Percentiles rank a stretch among this genome's conserved stretches.
phyloP scores from a whole-genome alignment of 192 early-diverging fungal genomes.

The Spizellomyces punctatus region DNA sequence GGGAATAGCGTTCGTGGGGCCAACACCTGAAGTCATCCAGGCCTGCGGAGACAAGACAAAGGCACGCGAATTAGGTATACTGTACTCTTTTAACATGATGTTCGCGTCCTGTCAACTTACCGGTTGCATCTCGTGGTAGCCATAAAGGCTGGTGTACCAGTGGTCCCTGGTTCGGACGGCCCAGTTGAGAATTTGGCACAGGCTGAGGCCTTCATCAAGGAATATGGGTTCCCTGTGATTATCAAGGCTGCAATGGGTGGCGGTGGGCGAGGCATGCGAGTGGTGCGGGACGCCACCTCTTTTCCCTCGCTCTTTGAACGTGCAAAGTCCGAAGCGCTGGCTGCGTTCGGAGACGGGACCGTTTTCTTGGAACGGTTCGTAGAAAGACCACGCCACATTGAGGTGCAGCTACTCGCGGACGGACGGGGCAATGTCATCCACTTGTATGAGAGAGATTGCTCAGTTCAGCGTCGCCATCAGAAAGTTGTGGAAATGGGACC shows the following conservation, averaged over 20 bases:
- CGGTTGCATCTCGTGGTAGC: slow-evolving; percentile 42
- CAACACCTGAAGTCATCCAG: slow-evolving; percentile 80
- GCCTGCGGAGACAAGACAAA: slow-evolving; percentile 94
- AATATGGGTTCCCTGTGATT: slow-evolving; percentile 90
- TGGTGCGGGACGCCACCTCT: slow-evolving; percentile 73
- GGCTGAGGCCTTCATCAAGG: slow-evolving; percentile 70
- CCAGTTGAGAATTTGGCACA: slow-evolving; percentile 70
- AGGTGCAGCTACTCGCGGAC: slow-evolving; percentile 93
- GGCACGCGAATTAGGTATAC: slow-evolving; percentile 77
- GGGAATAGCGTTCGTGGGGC: slow-evolving; percentile 92
- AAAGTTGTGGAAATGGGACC: slow-evolving; percentile 96
- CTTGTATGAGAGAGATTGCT: slow-evolving; percentile 95
- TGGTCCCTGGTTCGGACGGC: slow-evolving; percentile 93
- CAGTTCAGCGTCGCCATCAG: slow-evolving; percentile 95
- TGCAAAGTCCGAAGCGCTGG: slow-evolving; percentile 83
- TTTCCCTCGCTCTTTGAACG: slow-evolving; percentile 81
- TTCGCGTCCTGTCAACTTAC: slow-evolving; percentile 22
- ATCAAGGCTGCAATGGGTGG: slow-evolving; percentile 98
- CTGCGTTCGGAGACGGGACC: slow-evolving; percentile 95
- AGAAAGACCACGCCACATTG: slow-evolving; percentile 91
- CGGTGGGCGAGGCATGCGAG: slow-evolving; percentile 95
- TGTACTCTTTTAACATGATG: slow-evolving; percentile 19
- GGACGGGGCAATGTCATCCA: slow-evolving; percentile 84
- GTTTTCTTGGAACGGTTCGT: slow-evolving; percentile 95
- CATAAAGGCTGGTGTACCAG: slow-evolving; percentile 78